Base-by-base conservation (phyloP, 345 rosid genomes). In the Laguncularia racemosa region DNA sequence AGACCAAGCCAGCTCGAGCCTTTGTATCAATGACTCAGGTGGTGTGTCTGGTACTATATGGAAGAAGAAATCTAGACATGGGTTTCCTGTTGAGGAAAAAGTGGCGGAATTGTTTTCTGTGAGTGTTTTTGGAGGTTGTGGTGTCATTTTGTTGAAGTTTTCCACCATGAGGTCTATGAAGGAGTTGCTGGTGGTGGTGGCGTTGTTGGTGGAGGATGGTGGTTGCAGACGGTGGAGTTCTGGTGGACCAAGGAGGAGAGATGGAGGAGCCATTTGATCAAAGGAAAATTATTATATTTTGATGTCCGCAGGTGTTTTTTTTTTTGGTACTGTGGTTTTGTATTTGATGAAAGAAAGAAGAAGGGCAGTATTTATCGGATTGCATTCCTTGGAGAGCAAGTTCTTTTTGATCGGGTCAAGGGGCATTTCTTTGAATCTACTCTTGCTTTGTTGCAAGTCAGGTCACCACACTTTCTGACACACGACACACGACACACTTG, bases 11-110 rank as follows among this genome's bases (percentile, higher is more conserved):
- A 44, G 28, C 0, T 3, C 6, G 18, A 85, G 76, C 3, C 73
- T 50, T 15, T 71, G 16, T 10, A 46, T 57, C 9, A 83, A 2
- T 8, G 72, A 48, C 5, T 63, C 43, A 4, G 77, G 46, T 0
- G 79, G 80, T 3, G 85, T 75, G 48, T 52, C 19, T 2, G 89
- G 96, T 13, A 88, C 77, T 0, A 85, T 70, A 7, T 81, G 84
- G 69, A 76, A 85, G 65, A 83, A 83, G 67, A 67, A 81, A 59
- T 83, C 88, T 1, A 85, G 81, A 62, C 89, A 85, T 0, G 83
- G 88, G 48, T 76, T 76, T 1, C 86, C 78, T 0, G 82, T 44
- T 7, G 73, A 69, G 28, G 68, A 62, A 56, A 50, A 78, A 1
- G 90, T 83, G 44, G 58, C 56, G 0, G 86, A 68, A 4, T 19